Evolutionary conservation across 345 rosid species (phyloP), one percentile per base, ranked within the genome.

Genomic region (Litchi chinensis): DNA sequence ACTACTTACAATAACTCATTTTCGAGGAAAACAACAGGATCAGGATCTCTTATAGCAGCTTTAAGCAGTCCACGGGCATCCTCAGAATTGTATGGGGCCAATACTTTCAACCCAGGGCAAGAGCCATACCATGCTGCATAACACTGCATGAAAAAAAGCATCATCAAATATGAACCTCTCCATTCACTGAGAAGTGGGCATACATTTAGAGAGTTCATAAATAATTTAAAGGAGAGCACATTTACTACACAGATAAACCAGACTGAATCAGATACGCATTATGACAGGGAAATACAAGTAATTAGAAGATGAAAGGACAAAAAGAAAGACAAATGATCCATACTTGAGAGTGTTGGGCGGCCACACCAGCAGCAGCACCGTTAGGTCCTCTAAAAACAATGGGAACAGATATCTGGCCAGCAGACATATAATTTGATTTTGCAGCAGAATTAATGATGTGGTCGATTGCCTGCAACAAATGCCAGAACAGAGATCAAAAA

Each of bases 351-450:
- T 95, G 99, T 77, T 95, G 99, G 72, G 98, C 99, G 75, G 93
- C 99, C 66, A 96, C 98, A 86, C 98, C 99, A 72, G 98, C 97
- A 77, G 99, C 98, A 52, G 96, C 96, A 81, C 99, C 99, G 87
- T 95, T 95, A 67, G 99, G 97, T 78, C 98, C 98, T 83, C 98
- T 90, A 79, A 93, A 93, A 74, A 95, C 99, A 66, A 93, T 92
- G 68, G 99, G 93, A 66, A 89, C 98, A 15, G 85, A 74, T 8
- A 95, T 82, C 76, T 90, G 94, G 39, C 98, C 99, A 75, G 97
- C 88, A 82, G 99, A 95, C 97, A 93, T 93, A 81, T 93, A 91
- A 82, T 84, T 89, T 65, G 91, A 84, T 79, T 95, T 95, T 74
- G 97, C 98, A 59, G 98, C 95, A 64, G 97, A 93, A 79, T 95